Evolutionary conservation across 495 filamentous ascomycete species (phyloP).

Genomic region (Trichoderma asperelloides): DNA sequence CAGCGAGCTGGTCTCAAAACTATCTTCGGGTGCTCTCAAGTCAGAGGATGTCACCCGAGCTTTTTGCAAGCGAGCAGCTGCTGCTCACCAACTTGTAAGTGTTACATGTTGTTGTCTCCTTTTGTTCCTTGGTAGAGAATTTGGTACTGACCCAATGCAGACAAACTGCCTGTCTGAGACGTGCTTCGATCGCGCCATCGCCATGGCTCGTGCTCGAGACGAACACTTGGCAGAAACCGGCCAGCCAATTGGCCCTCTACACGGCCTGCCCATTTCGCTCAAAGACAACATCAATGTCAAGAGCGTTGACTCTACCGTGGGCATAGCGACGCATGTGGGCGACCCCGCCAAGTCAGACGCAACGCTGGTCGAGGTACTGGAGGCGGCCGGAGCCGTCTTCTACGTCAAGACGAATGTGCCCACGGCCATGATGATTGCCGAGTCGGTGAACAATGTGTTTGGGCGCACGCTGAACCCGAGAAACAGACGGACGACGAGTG

Average conservation of each 20-base stretch:
- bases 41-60: slow-evolving; percentile 25
- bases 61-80: slow-evolving; percentile 28
- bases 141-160: background rate
- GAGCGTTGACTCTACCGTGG: slow-evolving; percentile 40
- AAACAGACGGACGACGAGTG: slow-evolving; percentile 49
- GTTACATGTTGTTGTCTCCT: background rate
- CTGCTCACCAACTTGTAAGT: slow-evolving; percentile 26
- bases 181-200: slow-evolving; percentile 52
- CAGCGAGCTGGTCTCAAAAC: slow-evolving; percentile 21
- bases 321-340: slow-evolving; percentile 23
- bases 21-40: slow-evolving; percentile 22
- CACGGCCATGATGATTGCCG: slow-evolving; percentile 43
- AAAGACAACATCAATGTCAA: slow-evolving; percentile 60
- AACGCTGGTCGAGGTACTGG: slow-evolving; percentile 43
- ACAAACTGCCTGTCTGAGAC: slow-evolving; percentile 58
- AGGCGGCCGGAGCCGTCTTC: slow-evolving; percentile 74
- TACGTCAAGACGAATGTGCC: slow-evolving; percentile 73
- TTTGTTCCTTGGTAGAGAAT: background rate
- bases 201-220: slow-evolving; percentile 51
- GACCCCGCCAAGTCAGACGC: slow-evolving; percentile 20
- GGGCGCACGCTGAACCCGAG: slow-evolving; percentile 57
- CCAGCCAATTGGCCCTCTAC: slow-evolving; percentile 48
- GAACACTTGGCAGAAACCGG: slow-evolving; percentile 36
- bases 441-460: slow-evolving; percentile 56
- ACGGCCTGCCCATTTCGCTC: slow-evolving; percentile 57